phyloP scores from a whole-genome alignment of 106 monocot genomes.

The Narthecium ossifragum region DNA sequence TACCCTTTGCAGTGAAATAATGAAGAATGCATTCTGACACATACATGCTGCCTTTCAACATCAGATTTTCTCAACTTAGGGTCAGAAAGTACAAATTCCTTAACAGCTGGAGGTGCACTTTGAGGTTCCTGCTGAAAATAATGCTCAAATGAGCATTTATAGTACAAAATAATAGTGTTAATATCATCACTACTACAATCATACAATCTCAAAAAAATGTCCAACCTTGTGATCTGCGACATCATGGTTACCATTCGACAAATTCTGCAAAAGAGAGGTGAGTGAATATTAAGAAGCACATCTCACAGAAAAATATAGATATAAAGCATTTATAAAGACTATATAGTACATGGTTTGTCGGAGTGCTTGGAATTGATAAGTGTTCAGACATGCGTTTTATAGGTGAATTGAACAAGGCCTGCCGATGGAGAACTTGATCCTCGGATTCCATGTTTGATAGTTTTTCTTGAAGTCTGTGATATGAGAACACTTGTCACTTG shows the following conservation, averaged over 20 bases:
- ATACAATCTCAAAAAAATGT: neutral
- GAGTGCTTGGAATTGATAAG: slow-evolving; percentile 30
- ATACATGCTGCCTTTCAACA: slow-evolving; percentile 75
- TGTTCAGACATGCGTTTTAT: slow-evolving; percentile 44
- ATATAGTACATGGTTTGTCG: slow-evolving; percentile 44
- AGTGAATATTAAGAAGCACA: neutral
- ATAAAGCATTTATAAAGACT: neutral
- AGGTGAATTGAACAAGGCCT: slow-evolving; percentile 49
- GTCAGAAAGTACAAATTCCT: slow-evolving; percentile 45
- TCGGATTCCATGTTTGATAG: slow-evolving; percentile 81
- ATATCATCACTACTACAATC: too few relatives aligned
- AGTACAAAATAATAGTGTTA: neutral
- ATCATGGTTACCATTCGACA: slow-evolving; percentile 47
- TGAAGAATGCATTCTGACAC: slow-evolving; percentile 5
- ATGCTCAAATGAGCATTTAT: too few relatives aligned
- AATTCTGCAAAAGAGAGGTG: slow-evolving; percentile 17
- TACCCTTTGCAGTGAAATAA: too few relatives aligned
- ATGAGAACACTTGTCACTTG: neutral
- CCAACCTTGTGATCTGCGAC: slow-evolving; percentile 38
- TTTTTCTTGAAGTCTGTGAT: slow-evolving; percentile 67
- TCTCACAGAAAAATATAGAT: neutral
- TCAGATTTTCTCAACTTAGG: slow-evolving; percentile 47
- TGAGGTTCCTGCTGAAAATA: slow-evolving; percentile 40
- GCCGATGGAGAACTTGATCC: slow-evolving; percentile 75
- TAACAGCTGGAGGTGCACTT: slow-evolving; percentile 56